A percentile compares a stretch with the other conserved stretches of the same genome.
These are phyloP conservation scores for Magnusiomyces tetraspermus DNA, from an alignment of 1,139 yeast genomes.

Conservation along the genomic window DNA sequence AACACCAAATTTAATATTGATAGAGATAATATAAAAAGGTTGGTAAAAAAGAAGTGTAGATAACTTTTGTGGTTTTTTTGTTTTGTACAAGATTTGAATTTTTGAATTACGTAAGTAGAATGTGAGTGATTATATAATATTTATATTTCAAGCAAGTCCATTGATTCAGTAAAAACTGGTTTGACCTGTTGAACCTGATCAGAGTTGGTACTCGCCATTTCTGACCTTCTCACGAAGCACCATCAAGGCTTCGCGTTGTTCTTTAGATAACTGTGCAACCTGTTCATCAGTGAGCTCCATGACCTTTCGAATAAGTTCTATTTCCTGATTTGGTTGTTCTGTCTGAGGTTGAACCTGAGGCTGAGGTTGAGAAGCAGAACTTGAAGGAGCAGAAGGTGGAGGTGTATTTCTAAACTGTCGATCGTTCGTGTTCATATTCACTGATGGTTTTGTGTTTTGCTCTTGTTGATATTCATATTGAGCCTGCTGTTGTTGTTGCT, in stretches of 20 bases:
- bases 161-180: too few relatives aligned
- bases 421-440: background rate
- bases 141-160: too few relatives aligned
- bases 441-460: conserved; percentile 12
- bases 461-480: conserved; percentile 11
- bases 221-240: conserved; percentile 25
- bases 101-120: background rate
- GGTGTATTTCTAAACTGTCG: conserved; percentile 1
- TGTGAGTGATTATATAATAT: background rate
- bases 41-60: background rate
- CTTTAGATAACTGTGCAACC: conserved; percentile 48
- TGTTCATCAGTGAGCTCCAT: conserved; percentile 57
- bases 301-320: conserved; percentile 39
- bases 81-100: background rate
- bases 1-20: too few relatives aligned
- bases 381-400: background rate
- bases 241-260: conserved; percentile 36
- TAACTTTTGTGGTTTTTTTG: background rate
- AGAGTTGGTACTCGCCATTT: conserved; percentile 24
- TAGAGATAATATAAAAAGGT: background rate
- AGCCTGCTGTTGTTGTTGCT: conserved; percentile 10
- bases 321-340: conserved; percentile 21
- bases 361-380: background rate
- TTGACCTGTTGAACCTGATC: background rate
- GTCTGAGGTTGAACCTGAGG: background rate